These are phyloP conservation scores for Aspergillus sp. DNA, from an alignment of 2,329 filamentous ascomycete genomes.

Conservation along the genomic window DNA sequence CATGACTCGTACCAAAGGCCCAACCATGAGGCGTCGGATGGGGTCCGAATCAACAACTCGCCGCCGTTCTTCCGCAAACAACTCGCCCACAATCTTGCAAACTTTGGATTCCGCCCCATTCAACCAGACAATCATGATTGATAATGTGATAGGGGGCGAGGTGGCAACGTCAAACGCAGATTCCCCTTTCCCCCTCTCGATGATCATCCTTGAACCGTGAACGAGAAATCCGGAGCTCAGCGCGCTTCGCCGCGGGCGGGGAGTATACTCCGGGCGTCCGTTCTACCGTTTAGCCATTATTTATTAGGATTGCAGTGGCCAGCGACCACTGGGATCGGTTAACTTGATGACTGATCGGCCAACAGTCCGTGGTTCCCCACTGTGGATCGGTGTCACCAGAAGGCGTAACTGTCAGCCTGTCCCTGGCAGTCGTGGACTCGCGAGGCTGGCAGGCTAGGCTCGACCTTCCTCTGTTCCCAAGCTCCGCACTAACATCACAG, in stretches of 20 bases:
- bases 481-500: background rate
- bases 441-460: background rate
- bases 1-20: background rate
- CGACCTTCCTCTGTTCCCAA: background rate
- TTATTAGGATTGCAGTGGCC: background rate
- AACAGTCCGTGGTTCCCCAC: conserved; percentile 7
- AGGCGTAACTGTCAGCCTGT: conserved; percentile 10
- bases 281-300: conserved; percentile 2
- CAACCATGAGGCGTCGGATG: background rate
- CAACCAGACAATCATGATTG: background rate
- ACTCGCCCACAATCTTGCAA: background rate
- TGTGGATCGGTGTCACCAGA: conserved; percentile 10
- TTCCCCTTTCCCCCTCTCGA: background rate
- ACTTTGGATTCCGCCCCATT: background rate
- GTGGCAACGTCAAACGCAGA: background rate
- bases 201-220: background rate
- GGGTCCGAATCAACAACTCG: background rate
- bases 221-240: background rate
- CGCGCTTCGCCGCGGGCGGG: background rate
- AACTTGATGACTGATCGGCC: conserved; percentile 16
- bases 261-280: background rate
- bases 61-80: background rate
- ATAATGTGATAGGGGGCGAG: background rate
- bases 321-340: conserved; percentile 3
- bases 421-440: background rate